Evolutionary conservation across 2,329 filamentous ascomycete species (phyloP), one percentile per base, ranked within the genome.

Genomic region (Phialocephala sp.): DNA sequence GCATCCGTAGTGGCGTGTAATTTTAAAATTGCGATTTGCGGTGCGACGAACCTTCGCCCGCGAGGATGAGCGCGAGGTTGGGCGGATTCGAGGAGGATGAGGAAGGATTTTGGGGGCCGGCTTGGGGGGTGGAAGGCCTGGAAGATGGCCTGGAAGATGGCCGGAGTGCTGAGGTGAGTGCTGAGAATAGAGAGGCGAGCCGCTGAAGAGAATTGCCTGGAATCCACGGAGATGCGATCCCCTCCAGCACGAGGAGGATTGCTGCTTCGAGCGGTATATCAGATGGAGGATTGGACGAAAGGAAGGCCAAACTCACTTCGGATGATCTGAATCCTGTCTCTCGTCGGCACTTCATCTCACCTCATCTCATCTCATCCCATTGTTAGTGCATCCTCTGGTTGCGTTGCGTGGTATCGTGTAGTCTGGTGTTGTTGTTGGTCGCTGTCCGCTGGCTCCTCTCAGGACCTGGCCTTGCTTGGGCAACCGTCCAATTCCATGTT

Each of bases 401-500:
- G 50, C 24, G 50, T 54, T 54, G 50, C 18, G 15, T 47, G 15
- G 43, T n/a, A 4, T 9, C 4, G 43, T 54, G 22, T 52, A 4
- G 22, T 2, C 24, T 12, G 11, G 27, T 32, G 27, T 32, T 32
- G 27, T 32, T 52, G 47, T 52, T 24, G 47, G 12, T 41, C 24
- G 24, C 24, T 54, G 50, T 54, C 32, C 4, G 22, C 50, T 24
- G 6, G 8, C n/a, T 50, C 45, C 18, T 32, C 27, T 32, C 27
- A 20, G 3, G 45, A 11, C 45, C n/a, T 11, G 9, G 18, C 18
- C n/a, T 45, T 2, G 15, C 43, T 41, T 20, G 12, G 43, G 2
- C n/a, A 20, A 20, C 22, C 50, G 18, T 14, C 50, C 50, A 54
- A 54, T 54, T 54, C 50, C 50, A 54, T 54, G 50, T 32, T 54